Evolutionary conservation across 139 green algal genomes (phyloP).

Genomic region (Micractinium sp.): DNA sequence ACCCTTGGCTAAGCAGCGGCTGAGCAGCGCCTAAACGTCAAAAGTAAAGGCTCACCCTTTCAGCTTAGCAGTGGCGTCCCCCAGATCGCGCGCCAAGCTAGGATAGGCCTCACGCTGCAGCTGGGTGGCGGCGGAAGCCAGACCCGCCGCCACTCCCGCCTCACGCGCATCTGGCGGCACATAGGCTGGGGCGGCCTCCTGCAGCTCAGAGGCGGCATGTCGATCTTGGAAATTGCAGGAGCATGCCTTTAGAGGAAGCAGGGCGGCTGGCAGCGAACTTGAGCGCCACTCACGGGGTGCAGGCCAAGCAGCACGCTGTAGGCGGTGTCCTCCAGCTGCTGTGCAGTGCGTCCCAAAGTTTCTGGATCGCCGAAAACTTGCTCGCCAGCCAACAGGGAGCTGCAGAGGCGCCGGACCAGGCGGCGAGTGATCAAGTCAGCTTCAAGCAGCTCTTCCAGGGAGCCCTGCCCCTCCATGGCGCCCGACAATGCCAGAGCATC

Average conservation of each 20-base stretch:
- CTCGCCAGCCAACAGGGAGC: background rate
- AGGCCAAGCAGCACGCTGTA: constrained; percentile 21
- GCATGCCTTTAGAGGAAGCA: background rate
- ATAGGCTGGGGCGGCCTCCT: constrained; percentile 8
- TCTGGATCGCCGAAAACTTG: background rate
- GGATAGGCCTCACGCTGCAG: background rate
- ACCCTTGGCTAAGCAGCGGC: background rate
- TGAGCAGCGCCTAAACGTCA: background rate
- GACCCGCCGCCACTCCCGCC: background rate
- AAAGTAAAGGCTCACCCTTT: background rate
- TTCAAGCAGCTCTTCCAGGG: background rate
- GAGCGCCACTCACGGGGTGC: background rate
- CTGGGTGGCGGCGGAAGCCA: background rate
- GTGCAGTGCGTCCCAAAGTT: background rate
- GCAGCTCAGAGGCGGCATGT: background rate
- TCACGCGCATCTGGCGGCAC: background rate
- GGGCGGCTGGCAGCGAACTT: background rate
- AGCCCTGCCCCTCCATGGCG: background rate
- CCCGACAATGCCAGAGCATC: background rate
- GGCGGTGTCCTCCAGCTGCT: constrained; percentile 11
- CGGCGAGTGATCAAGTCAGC: background rate
- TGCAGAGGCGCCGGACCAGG: background rate
- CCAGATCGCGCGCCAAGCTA: background rate
- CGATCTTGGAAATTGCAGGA: too few relatives aligned
- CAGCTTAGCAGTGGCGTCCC: background rate